These are phyloP conservation scores for Fusarium sp. DNA, from an alignment of 2,329 filamentous ascomycete genomes.

Conservation along the genomic window DNA sequence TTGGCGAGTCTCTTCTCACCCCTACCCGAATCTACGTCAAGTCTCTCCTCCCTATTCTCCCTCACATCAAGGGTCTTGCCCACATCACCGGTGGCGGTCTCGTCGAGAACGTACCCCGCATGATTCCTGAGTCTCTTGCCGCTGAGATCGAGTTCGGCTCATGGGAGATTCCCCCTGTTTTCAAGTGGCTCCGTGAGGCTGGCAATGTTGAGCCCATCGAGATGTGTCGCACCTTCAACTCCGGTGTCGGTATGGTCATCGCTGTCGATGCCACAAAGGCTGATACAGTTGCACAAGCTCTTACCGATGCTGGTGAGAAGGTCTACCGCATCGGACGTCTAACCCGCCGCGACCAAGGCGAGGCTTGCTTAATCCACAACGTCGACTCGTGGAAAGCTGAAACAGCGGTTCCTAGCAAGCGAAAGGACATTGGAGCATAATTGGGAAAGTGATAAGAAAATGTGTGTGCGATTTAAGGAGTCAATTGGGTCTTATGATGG, in stretches of 20 bases:
- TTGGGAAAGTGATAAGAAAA: slow-evolving; percentile 20
- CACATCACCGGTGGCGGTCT: slow-evolving; percentile 98
- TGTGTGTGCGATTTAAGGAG: slow-evolving; percentile 35
- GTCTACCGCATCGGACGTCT: slow-evolving; percentile 83
- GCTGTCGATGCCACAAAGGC: slow-evolving; percentile 78
- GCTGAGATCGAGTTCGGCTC: slow-evolving; percentile 82
- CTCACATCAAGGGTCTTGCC: slow-evolving; percentile 88
- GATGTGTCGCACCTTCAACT: slow-evolving; percentile 95
- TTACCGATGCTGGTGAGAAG: slow-evolving; percentile 75
- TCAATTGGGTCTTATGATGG: slow-evolving; percentile 34
- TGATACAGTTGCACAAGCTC: slow-evolving; percentile 68
- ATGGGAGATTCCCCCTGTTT: slow-evolving; percentile 84
- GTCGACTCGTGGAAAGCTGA: slow-evolving; percentile 53
- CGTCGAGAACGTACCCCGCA: slow-evolving; percentile 92
- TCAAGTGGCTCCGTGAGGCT: slow-evolving; percentile 84
- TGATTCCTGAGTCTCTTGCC: slow-evolving; percentile 83
- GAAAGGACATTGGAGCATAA: slow-evolving; percentile 46
- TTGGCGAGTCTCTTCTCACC: slow-evolving; percentile 85
- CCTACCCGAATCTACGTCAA: slow-evolving; percentile 96
- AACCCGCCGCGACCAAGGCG: slow-evolving; percentile 64
- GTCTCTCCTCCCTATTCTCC: slow-evolving; percentile 75
- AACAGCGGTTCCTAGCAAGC: slow-evolving; percentile 41
- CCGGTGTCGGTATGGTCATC: slow-evolving; percentile 92
- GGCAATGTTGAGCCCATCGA: slow-evolving; percentile 81
- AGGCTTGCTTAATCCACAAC: slow-evolving; percentile 54